These are phyloP conservation scores for Oenanthe sinensis DNA, from an alignment of 129 eudicot genomes.

Conservation along the genomic window DNA sequence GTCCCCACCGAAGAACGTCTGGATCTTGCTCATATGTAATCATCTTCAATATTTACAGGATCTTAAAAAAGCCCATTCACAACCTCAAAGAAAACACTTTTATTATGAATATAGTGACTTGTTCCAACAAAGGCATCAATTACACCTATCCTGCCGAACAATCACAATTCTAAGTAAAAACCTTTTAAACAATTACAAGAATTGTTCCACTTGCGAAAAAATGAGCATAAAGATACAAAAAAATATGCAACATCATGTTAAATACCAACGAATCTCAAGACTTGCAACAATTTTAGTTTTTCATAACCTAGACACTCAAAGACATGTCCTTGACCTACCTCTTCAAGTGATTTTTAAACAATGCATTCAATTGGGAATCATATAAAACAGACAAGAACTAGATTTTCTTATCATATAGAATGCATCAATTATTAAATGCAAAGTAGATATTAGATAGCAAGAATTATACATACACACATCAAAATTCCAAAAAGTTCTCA, in stretches of 20 bases:
- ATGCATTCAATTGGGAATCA: neutral
- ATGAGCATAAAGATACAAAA: neutral
- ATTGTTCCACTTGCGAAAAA: neutral
- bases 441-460: neutral
- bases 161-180: neutral
- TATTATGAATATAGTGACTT: neutral
- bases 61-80: conserved; percentile 18
- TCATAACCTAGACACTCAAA: neutral
- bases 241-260: neutral
- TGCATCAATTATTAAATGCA: neutral
- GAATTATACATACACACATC: neutral
- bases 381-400: neutral
- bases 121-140: neutral
- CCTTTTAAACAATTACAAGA: neutral
- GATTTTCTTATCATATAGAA: neutral
- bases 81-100: conserved; percentile 10
- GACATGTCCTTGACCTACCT: neutral
- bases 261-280: neutral
- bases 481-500: neutral
- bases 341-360: neutral
- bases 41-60: conserved; percentile 31
- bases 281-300: neutral
- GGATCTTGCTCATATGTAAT: conserved; percentile 82
- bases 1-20: conserved; percentile 86
- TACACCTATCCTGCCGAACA: neutral